Base-by-base conservation (phyloP, 208 protist genomes). In the Angomonas deanei region DNA sequence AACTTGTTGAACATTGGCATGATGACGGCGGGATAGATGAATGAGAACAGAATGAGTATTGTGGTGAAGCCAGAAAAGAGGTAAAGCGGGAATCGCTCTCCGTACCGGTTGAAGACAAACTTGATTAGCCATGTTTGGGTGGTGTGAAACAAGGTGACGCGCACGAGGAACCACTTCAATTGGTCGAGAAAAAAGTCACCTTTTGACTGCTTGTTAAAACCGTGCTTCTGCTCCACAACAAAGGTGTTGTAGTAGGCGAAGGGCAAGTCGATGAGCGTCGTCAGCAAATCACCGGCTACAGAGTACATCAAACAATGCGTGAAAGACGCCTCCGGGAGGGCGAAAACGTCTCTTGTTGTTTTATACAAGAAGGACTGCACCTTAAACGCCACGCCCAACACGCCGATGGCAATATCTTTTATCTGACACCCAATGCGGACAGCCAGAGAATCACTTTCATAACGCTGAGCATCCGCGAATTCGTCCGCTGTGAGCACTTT, bases 1-100 rank as follows among this genome's bases (percentile, higher is more conserved):
- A 87, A 97, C 32, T 64, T 91, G 76, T 96, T 94, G 76, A 97
- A 97, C 5, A 97, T 66, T 2, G 93, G 91, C 63, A 78, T 74
- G 49, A 97, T 96, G 47, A 91, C 58, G 6, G 70, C 80, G 0
- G 86, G 87, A 68, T 72, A 88, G 11, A 94, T 58, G 32, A 79
- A 74, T 2, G 64, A n/a, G 4, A 84, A 36, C 10, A 67, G 17
- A 55, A 96, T 27, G n/a, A 26, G 11, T 15, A 53, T 17, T 6
- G 10, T 24, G 0, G 79, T 60, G 27, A 73, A 52, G 0, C 46
- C 76, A 4, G 57, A 15, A 53, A 86, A 93, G 21, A 91, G 64
- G 69, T 93, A 96, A 5, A 95, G 42, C 0, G 85, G 86, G 59
- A 97, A 95, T 15, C 73, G 58, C 8, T 78, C 76, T 15, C 92